A percentile compares a stretch with the other conserved stretches of the same genome.
Evolutionary conservation across 2,329 filamentous ascomycete genomes (phyloP).

Genomic region (Mycosphaerella arachidis): DNA sequence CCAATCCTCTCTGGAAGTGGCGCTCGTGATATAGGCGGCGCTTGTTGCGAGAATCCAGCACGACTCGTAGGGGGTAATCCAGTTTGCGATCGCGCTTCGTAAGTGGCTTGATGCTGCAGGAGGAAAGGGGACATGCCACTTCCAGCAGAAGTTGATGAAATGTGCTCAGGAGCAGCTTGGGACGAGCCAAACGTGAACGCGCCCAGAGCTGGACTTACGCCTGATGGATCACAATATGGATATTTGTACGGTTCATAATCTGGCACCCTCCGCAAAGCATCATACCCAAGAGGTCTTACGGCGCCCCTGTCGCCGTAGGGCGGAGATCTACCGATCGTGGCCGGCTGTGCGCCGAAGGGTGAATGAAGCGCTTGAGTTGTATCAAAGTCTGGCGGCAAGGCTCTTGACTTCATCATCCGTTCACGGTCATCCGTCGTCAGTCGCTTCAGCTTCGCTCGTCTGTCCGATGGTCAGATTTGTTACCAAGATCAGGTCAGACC

Average conservation of each 20-base stretch:
- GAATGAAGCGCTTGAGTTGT: slow-evolving; percentile 56
- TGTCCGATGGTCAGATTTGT: slow-evolving; percentile 26
- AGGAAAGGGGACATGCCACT: slow-evolving; percentile 36
- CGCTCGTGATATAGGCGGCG: slow-evolving; percentile 41
- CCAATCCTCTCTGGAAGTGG: slow-evolving; percentile 42
- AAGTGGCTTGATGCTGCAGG: slow-evolving; percentile 33
- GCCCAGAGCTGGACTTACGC: slow-evolving; percentile 63
- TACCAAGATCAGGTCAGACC: slow-evolving; percentile 10
- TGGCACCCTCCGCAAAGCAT: slow-evolving; percentile 60
- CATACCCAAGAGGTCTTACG: slow-evolving; percentile 64
- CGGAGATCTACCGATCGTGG: slow-evolving; percentile 40
- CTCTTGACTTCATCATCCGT: slow-evolving; percentile 57
- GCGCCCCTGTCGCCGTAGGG: slow-evolving; percentile 52
- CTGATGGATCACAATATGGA: slow-evolving; percentile 55
- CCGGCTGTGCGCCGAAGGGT: slow-evolving; percentile 43
- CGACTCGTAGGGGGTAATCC: slow-evolving; percentile 15
- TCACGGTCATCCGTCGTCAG: slow-evolving; percentile 59
- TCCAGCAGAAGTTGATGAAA: slow-evolving; percentile 41
- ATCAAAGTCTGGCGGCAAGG: slow-evolving; percentile 57
- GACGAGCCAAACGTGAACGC: slow-evolving; percentile 60
- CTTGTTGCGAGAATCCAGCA: slow-evolving; percentile 19
- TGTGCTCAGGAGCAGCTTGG: slow-evolving; percentile 45
- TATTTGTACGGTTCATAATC: slow-evolving; percentile 61
- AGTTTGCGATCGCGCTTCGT: slow-evolving; percentile 23
- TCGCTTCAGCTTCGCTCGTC: slow-evolving; percentile 58